These are phyloP conservation scores for Tardiomyces depauwii DNA, from an alignment of 1,139 yeast species.

Conservation along the genomic window DNA sequence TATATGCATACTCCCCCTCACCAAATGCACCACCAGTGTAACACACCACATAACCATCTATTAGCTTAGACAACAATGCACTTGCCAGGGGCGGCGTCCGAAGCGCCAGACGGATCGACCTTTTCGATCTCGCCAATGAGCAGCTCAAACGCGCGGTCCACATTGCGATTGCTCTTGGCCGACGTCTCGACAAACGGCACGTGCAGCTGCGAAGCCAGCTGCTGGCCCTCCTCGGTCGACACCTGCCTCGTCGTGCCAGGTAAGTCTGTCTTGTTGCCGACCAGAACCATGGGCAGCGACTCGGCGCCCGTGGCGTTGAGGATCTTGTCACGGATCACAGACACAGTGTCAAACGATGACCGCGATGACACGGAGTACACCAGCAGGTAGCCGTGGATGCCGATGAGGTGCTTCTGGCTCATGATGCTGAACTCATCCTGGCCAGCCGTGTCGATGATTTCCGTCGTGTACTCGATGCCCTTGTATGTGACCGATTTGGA, in stretches of 20 bases:
- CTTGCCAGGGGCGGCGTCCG: background rate
- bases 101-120: conserved; percentile 6
- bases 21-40: no score
- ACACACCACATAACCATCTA: no score
- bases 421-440: conserved; percentile 76
- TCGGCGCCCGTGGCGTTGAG: conserved; percentile 66
- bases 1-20: no score
- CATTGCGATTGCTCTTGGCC: conserved; percentile 64
- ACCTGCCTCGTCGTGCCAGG: conserved; percentile 41
- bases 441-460: conserved; percentile 91
- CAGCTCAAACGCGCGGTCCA: conserved; percentile 52
- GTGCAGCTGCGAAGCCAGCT: conserved; percentile 47
- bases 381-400: conserved; percentile 75
- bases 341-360: conserved; percentile 68
- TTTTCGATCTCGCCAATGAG: conserved; percentile 63
- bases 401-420: conserved; percentile 73
- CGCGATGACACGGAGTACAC: conserved; percentile 76
- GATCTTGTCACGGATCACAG: conserved; percentile 74
- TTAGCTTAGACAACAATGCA: conserved; percentile 10
- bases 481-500: conserved; percentile 59
- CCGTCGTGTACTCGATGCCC: conserved; percentile 72
- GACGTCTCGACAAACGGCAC: conserved; percentile 74
- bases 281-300: conserved; percentile 64
- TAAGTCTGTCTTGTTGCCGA: conserved; percentile 78
- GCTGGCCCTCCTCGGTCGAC: conserved; percentile 48